Base-by-base conservation (phyloP, 345 rosid species). In the Microcos paniculata region DNA sequence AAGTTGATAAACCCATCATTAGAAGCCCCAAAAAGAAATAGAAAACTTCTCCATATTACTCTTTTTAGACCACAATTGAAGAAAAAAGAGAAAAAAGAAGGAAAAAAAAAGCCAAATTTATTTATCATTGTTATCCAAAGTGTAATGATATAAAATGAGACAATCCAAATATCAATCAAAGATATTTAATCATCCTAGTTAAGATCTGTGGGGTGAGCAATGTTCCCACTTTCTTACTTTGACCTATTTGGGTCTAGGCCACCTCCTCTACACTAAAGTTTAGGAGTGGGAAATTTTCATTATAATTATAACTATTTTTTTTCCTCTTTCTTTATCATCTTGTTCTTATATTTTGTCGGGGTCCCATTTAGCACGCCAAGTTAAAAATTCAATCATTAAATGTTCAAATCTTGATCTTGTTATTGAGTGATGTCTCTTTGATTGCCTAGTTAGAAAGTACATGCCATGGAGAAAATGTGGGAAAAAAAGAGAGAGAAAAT, bases 321-420 rank as follows among this genome's bases (percentile, higher is more conserved):
- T 19, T 28, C 58, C 3, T 46, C 40, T 46, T 19, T 26, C 49
- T 51, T 31, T 62, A 23, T 55, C 16, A 33, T 72, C 69, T 43
- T 75, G 73, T 66, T 61, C 35, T 79, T 48, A 8, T n/a, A 19
- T 23, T 24, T 26, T 18, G 8, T 26, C 45, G 51, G 82, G 71
- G 71, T 38, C 61, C 76, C 51, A 24, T 53, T 72, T 2, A 52
- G 79, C 85, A 85, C 52, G 79, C 85, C 82, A 75, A 65, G 71
- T 67, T 11, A 64, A 78, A 78, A 70, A 31, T 45, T 73, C 75
- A 81, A 79, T 81, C 76, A 81, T 77, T 80, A 72, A 48, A 40
- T 51, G 62, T 73, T 73, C 57, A 51, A 64, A 75, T 46, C 61
- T 43, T 62, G 63, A 77, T 79, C 67, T 71, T 42, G 51, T 46